A percentile compares a stretch with the other conserved stretches of the same genome.
These are phyloP conservation scores for Medicago ruthenica DNA, from an alignment of 306 rosid genomes.

Conservation along the genomic window DNA sequence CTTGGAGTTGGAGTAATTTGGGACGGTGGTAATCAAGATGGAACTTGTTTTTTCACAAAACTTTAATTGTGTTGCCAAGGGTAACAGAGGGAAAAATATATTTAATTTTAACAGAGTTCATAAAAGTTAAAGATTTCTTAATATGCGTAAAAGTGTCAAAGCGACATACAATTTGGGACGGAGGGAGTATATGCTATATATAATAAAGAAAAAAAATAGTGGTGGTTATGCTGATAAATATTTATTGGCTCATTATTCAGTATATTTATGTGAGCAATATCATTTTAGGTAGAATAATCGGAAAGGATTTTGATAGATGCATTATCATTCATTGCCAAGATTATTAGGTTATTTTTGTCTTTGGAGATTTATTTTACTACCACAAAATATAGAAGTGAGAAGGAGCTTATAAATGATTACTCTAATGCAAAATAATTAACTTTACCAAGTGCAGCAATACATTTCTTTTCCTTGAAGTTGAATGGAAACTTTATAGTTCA, in stretches of 20 bases:
- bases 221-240: neutral
- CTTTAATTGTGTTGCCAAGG: too few relatives aligned
- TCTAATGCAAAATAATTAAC: neutral
- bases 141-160: too few relatives aligned
- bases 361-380: neutral
- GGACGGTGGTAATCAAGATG: too few relatives aligned
- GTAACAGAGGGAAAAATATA: too few relatives aligned
- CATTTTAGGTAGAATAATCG: neutral
- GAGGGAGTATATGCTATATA: too few relatives aligned
- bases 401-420: neutral
- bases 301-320: neutral
- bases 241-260: neutral
- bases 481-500: neutral
- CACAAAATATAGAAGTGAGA: neutral
- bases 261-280: neutral
- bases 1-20: too few relatives aligned
- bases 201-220: too few relatives aligned
- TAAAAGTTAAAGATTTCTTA: too few relatives aligned
- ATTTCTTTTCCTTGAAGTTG: too few relatives aligned
- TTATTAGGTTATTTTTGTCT: neutral
- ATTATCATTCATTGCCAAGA: neutral
- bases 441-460: neutral
- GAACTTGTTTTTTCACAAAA: too few relatives aligned
- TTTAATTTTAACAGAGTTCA: too few relatives aligned
- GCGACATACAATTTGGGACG: too few relatives aligned